Conservation (phyloP, 805 yeast species). For the Candida tallmaniae region DNA sequence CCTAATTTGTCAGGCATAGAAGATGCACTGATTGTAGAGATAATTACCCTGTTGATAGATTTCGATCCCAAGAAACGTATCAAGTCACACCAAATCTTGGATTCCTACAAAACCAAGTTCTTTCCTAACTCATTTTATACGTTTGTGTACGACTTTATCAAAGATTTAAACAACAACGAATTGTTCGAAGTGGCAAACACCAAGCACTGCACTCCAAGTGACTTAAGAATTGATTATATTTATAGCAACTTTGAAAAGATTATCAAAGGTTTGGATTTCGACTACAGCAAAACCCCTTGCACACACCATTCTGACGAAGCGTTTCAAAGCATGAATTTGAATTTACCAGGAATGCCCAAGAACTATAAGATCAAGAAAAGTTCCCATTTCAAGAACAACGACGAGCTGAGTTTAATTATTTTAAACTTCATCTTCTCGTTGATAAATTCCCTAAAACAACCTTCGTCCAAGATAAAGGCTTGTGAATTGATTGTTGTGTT, state of each 20-base stretch:
- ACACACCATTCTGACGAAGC: too few relatives aligned
- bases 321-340: slow-evolving; percentile 29
- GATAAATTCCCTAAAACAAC: slow-evolving; percentile 55
- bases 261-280: slow-evolving; percentile 18
- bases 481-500: slow-evolving; percentile 73
- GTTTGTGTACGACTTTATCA: slow-evolving; percentile 66
- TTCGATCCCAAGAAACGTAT: slow-evolving; percentile 59
- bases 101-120: slow-evolving; percentile 41
- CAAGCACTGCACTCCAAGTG: slow-evolving; percentile 25
- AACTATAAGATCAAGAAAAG: slow-evolving; percentile 41
- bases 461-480: slow-evolving; percentile 59
- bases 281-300: slow-evolving; percentile 13
- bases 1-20: slow-evolving; percentile 61
- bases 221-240: slow-evolving; percentile 53
- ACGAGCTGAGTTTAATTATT: slow-evolving; percentile 49
- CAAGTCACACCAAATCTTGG: slow-evolving; percentile 50
- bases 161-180: slow-evolving; percentile 22
- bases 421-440: slow-evolving; percentile 57
- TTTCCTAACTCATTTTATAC: slow-evolving; percentile 67
- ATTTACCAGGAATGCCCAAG: slow-evolving; percentile 48
- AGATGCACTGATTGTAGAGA: slow-evolving; percentile 44
- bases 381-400: slow-evolving; percentile 10
- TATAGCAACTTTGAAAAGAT: slow-evolving; percentile 54
- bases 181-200: slow-evolving; percentile 12
- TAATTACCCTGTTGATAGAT: slow-evolving; percentile 61